Evolutionary conservation across 805 yeast species (phyloP), one percentile per base, ranked within the genome.

Genomic region (Wickerhamomyces sydowiorum): DNA sequence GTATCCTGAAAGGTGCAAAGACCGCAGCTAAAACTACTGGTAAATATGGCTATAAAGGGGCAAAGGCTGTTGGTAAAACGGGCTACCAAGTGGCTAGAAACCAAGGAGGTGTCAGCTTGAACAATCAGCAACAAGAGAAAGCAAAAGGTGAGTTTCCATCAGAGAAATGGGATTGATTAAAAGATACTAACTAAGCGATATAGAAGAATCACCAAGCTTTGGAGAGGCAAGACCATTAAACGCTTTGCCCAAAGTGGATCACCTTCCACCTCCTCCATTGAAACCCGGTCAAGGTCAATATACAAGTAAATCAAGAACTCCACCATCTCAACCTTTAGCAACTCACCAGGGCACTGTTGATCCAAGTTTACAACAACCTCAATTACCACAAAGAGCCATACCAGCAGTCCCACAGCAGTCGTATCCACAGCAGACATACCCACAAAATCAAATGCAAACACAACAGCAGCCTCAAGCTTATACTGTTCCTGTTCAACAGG

Each of bases 61-160:
- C 73, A 0, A 69, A 67, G 42, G 57, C 43, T 15, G 70, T 64
- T 1, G 66, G 70, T 7, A 67, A 67, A 47, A 58, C 70, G 2
- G 71, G 73, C 8, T 67, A 66, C 38, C 46, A 58, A 20, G 69
- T 69, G 1, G 65, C 67, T 7, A 66, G 67, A 48, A 62, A 59
- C 39, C 65, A 59, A 21, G 54, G 36, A 22, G 38, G 36, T 15
- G 24, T 19, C 8, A 15, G 15, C 14, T 19, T 7, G 3, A 12
- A 21, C n/a, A n/a, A n/a, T 24, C 12, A 38, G 22, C 23, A 13
- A n/a, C 3, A 41, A 9, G 30, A 40, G 10, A 28, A 17, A n/a
- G 29, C 42, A 31, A 40, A 39, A 9, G 44, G 42, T 10, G 37
- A 25, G 37, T 35, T 4, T 23, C n/a, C n/a, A n/a, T n/a, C n/a